Evolutionary conservation across 805 yeast species (phyloP), one percentile per base, ranked within the genome.

Genomic region (Osmozyma mogii): DNA sequence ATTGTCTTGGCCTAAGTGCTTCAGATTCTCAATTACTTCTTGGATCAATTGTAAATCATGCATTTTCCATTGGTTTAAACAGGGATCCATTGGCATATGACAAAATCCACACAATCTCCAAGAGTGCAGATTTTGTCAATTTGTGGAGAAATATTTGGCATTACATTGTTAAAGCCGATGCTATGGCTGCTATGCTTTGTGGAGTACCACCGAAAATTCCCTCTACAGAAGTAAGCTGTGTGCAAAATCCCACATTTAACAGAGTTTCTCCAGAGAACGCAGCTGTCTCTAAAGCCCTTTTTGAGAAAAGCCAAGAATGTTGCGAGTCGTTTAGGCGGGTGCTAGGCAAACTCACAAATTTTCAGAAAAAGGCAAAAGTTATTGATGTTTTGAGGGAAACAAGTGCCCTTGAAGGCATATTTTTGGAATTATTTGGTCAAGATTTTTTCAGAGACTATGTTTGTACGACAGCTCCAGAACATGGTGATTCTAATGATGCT

Each of bases 131-230:
- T 2, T 44, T 55, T 12, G 44, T 49, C 12, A 39, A 41, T 18
- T 44, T 49, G 1, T 63, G 70, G 70, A 43, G 68, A 28, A 32
- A 40, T 14, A 40, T 63, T 16, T 63, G 70, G 70, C 30, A 38
- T 23, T 52, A 47, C 32, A 41, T 63, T 9, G 41, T 43, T 4
- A 35, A 27, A 4, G 29, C 43, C 5, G 70, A 63, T 36, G 65
- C 65, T 1, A 21, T 37, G 9, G 35, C 40, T 9, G 45, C 65
- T 3, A 56, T 63, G 6, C 52, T 53, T 32, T 37, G 58, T 18
- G 65, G 67, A 1, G 45, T 56, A 1, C 35, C 47, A 4, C 41
- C 58, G 28, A 51, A 50, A 27, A 34, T 62, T 10, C 41, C 44
- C 9, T 43, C 35, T 25, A 25, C 49, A n/a, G 56, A 50, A 6